Base-by-base conservation (phyloP, 768 basidiomycete genomes). In the Cantharellus cinnabarinus region DNA sequence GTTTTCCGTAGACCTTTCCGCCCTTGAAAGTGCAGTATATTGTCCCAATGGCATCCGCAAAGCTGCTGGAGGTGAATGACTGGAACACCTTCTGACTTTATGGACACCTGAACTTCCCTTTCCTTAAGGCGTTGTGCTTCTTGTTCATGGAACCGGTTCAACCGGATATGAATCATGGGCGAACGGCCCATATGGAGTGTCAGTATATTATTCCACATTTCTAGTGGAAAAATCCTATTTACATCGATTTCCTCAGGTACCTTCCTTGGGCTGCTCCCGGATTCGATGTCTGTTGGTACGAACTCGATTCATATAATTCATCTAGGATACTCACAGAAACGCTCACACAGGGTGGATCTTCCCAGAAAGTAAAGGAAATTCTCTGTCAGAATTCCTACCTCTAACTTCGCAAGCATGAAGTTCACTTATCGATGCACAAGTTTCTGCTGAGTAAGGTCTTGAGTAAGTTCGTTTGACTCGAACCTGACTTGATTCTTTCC, bases 61-160 rank as follows among this genome's bases (percentile, higher is more conserved):
- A 40, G 62, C 61, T 35, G 14, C 48, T 3, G 63, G 65, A n/a
- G 68, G 66, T 7, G 58, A 29, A 29, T 29, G 20, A 29, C 20
- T 29, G 20, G 20, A 29, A 29, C 20, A 29, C 20, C 20, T 29
- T 29, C 20, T 29, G 1, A 29, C 20, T 29, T 29, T 29, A 29
- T 29, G 20, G 20, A 29, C 20, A 29, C 20, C 20, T 29, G 20
- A 29, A 29, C 20, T 29, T 29, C 20, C 20, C 20, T 29, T 29
- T 29, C 20, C 20, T 29, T 29, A 29, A 29, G 20, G 20, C 20
- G 20, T 64, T 42, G 68, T 68, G 2, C 63, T 68, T 10, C 63
- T 67, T 3, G 67, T 68, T 2, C 67, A 68, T 58, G 68, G 68
- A 0, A 68, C 68, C 2, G 66, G 64, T 15, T 3, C 54, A 42